phyloP scores from a whole-genome alignment of 805 yeast species.

The Kodamaea restingae region DNA sequence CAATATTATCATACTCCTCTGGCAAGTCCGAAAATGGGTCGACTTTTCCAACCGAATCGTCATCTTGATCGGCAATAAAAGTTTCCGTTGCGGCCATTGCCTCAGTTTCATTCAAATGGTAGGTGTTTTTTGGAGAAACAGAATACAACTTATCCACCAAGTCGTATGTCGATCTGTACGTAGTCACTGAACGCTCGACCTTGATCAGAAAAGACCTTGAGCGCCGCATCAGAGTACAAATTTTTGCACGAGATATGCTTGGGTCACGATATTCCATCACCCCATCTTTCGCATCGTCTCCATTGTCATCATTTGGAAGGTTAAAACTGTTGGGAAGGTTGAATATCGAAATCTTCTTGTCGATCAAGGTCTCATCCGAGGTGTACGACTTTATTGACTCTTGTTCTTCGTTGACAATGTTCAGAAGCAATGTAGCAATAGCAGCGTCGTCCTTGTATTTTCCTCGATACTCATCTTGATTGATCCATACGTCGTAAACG shows the following conservation, averaged over 20 bases:
- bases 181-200: conserved; percentile 1
- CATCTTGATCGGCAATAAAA: conserved; percentile 8
- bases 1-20: conserved; percentile 8
- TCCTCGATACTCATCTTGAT: conserved; percentile 13
- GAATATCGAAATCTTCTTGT: conserved; percentile 9
- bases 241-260: background rate
- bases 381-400: conserved; percentile 14
- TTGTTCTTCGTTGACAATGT: conserved; percentile 8
- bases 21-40: conserved; percentile 9
- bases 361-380: conserved; percentile 17
- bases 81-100: conserved; percentile 21
- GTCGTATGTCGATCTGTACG: conserved; percentile 7
- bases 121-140: conserved; percentile 39
- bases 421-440: conserved; percentile 9
- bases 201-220: background rate
- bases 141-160: conserved; percentile 37
- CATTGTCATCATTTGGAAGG: too few species aligned
- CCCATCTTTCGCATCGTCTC: too few species aligned
- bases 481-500: conserved; percentile 16
- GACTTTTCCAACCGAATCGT: conserved; percentile 8
- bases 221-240: background rate
- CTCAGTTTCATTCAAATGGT: conserved; percentile 27
- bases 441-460: conserved; percentile 12
- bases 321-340: conserved; percentile 15
- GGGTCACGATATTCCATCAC: too few species aligned